A percentile compares a stretch with the other conserved stretches of the same genome.
These are phyloP conservation scores for Cytospora piceae DNA, from an alignment of 2,329 filamentous ascomycete species.

Conservation along the genomic window DNA sequence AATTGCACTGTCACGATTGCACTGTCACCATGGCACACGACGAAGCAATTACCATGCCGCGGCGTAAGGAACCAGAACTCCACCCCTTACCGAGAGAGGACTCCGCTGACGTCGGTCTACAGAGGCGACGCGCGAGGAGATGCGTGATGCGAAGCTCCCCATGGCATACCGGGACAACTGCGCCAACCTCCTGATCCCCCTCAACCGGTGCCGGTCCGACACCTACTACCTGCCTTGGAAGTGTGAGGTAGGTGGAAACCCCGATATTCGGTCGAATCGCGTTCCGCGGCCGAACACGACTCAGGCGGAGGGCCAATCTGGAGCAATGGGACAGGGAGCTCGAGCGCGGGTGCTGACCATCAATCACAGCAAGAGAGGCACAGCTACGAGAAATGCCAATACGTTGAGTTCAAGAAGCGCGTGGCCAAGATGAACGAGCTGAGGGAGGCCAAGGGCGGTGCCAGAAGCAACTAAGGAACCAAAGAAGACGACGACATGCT, in stretches of 20 bases:
- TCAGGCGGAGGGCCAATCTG: not conserved
- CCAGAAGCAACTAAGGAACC: conserved; percentile 76
- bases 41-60: conserved; percentile 26
- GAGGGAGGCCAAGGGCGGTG: conserved; percentile 80
- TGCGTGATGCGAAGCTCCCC: conserved; percentile 88
- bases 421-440: conserved; percentile 99
- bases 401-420: conserved; percentile 97
- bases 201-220: conserved; percentile 92
- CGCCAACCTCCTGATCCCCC: conserved; percentile 89
- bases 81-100: not conserved
- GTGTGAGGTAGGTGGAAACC: conserved; percentile 73
- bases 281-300: not conserved
- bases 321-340: not conserved
- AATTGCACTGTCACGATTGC: conserved; percentile 33
- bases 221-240: conserved; percentile 97
- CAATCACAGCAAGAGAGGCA: conserved; percentile 82
- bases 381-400: conserved; percentile 99
- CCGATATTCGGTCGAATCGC: no score
- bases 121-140: conserved; percentile 87
- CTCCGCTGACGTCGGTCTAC: conserved; percentile 27
- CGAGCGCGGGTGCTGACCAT: conserved; percentile 16
- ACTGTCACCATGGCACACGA: conserved; percentile 31
- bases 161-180: conserved; percentile 94
- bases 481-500: conserved; percentile 3
- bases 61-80: conserved; percentile 14